A percentile compares a stretch with the other conserved stretches of the same genome.
phyloP scores from a whole-genome alignment of 2,329 filamentous ascomycete genomes.

The Trematosphaeria pertusa region DNA sequence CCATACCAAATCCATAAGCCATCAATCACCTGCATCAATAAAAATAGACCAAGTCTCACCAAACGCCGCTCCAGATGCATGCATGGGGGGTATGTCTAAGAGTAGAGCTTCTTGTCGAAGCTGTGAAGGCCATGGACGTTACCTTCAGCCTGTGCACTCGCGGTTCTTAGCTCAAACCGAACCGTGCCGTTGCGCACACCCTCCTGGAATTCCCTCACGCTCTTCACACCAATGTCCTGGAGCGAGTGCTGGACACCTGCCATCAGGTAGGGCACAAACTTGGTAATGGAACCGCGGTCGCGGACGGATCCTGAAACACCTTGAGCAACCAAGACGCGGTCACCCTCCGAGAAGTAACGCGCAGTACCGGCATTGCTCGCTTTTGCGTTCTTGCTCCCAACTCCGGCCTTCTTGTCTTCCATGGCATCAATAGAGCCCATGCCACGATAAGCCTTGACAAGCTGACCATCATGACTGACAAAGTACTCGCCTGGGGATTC shows the following conservation, averaged over 20 bases:
- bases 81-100: slow-evolving; percentile 59
- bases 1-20: slow-evolving; percentile 31
- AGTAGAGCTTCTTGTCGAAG: slow-evolving; percentile 99
- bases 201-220: slow-evolving; percentile 77
- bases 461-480: slow-evolving; percentile 93
- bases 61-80: slow-evolving; percentile 43
- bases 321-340: slow-evolving; percentile 92
- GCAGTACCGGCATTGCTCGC: slow-evolving; percentile 91
- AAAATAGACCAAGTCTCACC: slow-evolving; percentile 20
- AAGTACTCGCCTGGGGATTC: slow-evolving; percentile 98
- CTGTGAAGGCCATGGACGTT: slow-evolving; percentile 96
- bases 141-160: slow-evolving; percentile 94
- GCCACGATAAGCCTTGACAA: slow-evolving; percentile 98
- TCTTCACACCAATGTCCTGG: slow-evolving; percentile 91
- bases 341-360: slow-evolving; percentile 97
- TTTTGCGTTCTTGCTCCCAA: slow-evolving; percentile 71
- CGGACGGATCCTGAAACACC: slow-evolving; percentile 89
- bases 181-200: slow-evolving; percentile 76
- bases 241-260: slow-evolving; percentile 97
- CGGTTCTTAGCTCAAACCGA: slow-evolving; percentile 92
- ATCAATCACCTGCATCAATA: slow-evolving; percentile 35
- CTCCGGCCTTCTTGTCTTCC: slow-evolving; percentile 97
- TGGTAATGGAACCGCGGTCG: slow-evolving; percentile 84
- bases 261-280: slow-evolving; percentile 94
- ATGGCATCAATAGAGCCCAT: slow-evolving; percentile 99